These are phyloP conservation scores for Nevesoporus exiguus DNA, from an alignment of 768 basidiomycete species.

Conservation along the genomic window DNA sequence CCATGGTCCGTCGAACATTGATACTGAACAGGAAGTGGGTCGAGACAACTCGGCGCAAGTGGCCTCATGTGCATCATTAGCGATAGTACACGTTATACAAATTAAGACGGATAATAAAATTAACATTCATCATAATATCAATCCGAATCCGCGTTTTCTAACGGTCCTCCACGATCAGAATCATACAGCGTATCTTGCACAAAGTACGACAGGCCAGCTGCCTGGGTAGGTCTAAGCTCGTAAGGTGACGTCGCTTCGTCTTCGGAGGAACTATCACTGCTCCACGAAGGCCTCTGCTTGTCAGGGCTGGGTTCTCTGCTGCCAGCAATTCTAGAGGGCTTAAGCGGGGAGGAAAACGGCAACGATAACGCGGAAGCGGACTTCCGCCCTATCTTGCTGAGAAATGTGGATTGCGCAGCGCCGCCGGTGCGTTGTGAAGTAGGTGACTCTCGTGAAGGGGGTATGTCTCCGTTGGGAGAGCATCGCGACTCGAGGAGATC, in stretches of 20 bases:
- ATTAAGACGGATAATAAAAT: neutral
- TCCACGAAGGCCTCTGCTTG: slow-evolving; percentile 43
- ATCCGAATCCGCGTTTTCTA: slow-evolving; percentile 22
- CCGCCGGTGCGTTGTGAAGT: slow-evolving; percentile 6
- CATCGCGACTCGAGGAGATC: slow-evolving; percentile 37
- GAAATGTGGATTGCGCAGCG: slow-evolving; percentile 32
- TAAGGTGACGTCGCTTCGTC: slow-evolving; percentile 31
- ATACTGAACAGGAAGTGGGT: too few relatives aligned
- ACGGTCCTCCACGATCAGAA: slow-evolving; percentile 18
- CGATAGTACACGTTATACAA: neutral
- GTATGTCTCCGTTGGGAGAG: slow-evolving; percentile 16
- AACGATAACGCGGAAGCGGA: slow-evolving; percentile 45
- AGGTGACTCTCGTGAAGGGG: slow-evolving; percentile 7
- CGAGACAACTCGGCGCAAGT: too few relatives aligned
- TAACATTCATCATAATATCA: slow-evolving; percentile 3
- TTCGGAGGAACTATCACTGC: slow-evolving; percentile 60
- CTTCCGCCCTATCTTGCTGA: slow-evolving; percentile 41
- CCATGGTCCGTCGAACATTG: too few relatives aligned
- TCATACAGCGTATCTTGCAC: slow-evolving; percentile 10
- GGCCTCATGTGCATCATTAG: too few relatives aligned
- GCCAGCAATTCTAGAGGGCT: slow-evolving; percentile 17
- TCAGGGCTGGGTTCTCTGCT: slow-evolving; percentile 29
- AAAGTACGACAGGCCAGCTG: slow-evolving; percentile 8
- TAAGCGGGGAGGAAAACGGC: slow-evolving; percentile 32
- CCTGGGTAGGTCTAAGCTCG: slow-evolving; percentile 9